Evolutionary conservation across 1,139 yeast species (phyloP), one percentile per base, ranked within the genome.

Genomic region (Pichia sp.): DNA sequence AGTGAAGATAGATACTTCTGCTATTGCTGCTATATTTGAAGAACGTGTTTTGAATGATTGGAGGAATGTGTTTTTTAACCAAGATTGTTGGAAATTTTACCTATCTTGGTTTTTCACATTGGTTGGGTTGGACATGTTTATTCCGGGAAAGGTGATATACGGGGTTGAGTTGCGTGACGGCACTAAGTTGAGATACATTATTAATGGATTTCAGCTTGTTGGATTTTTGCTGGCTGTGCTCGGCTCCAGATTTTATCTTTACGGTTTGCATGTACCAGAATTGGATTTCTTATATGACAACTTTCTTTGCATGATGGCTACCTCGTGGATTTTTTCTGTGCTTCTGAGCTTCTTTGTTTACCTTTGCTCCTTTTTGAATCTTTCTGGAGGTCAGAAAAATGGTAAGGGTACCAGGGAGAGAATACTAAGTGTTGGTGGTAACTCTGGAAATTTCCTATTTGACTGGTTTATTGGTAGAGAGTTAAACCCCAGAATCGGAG

Each of bases 381-480:
- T 82, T 48, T 61, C 68, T 14, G 48, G 48, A 7, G 29, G 27
- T 30, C 38, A 48, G 16, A 20, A 31, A 27, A 85, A 86, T 67
- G 87, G 84, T 14, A 60, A 63, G 6, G 80, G 78, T 17, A 83
- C 82, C 4, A 75, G 74, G 17, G 95, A 88, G 65, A 78, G 88
- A 58, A 81, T 92, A 46, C 75, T 93, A 55, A 93, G 97, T 0
- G 73, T 80, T 46, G 95, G 95, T 49, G 99, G 99, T 4, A 93
- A 93, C 71, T 77, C 96, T 0, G 89, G 90, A 0, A 84, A 81
- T 62, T 61, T 73, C 1, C 64, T 92, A 33, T 93, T 88, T 68
- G 97, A 93, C 71, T 93, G 97, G 97, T 95, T 90, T 67, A 91
- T 93, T 68, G 99, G 99, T 33, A 81, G 99, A 54, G 98, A 93